phyloP scores from a whole-genome alignment of 2,329 filamentous ascomycete species.

The Calcarisporium arbuscula region DNA sequence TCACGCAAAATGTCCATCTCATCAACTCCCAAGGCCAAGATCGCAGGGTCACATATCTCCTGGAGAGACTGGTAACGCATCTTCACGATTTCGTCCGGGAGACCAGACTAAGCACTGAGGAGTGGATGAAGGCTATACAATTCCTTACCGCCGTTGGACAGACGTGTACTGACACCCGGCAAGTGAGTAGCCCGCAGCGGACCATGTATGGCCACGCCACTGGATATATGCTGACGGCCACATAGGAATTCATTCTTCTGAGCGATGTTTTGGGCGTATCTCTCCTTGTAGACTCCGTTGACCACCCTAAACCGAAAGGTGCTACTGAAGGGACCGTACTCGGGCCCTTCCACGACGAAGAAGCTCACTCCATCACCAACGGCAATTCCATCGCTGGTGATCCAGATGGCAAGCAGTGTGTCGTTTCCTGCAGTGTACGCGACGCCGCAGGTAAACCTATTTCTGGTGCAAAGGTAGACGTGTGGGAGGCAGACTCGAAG shows the following conservation, averaged over 20 bases:
- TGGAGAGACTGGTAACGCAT: constrained; percentile 64
- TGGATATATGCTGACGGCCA: no score
- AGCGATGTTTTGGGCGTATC: constrained; percentile 70
- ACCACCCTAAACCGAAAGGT: constrained; percentile 64
- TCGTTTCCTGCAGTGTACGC: constrained; percentile 61
- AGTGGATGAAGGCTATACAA: constrained; percentile 66
- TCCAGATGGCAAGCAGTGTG: constrained; percentile 55
- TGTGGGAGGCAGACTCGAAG: constrained; percentile 73
- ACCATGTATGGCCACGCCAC: no score
- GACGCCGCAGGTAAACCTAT: constrained; percentile 56
- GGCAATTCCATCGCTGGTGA: constrained; percentile 59
- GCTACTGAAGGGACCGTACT: constrained; percentile 72
- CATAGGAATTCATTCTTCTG: constrained; percentile 68
- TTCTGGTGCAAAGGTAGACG: constrained; percentile 59
- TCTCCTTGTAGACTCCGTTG: constrained; percentile 67
- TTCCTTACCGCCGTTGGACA: constrained; percentile 65
- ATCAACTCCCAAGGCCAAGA: constrained; percentile 64
- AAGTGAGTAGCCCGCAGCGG: no score
- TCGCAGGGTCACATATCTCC: constrained; percentile 57
- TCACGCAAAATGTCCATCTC: constrained; percentile 62
- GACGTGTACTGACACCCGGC: constrained; percentile 61
- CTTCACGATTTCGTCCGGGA: constrained; percentile 73
- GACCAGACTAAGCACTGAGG: constrained; percentile 62
- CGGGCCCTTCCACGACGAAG: constrained; percentile 73
- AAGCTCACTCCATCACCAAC: constrained; percentile 46